Percentiles rank a stretch among this genome's conserved stretches.
These are phyloP conservation scores for Danielia oregonensis DNA, from an alignment of 805 yeast species.

Conservation along the genomic window DNA sequence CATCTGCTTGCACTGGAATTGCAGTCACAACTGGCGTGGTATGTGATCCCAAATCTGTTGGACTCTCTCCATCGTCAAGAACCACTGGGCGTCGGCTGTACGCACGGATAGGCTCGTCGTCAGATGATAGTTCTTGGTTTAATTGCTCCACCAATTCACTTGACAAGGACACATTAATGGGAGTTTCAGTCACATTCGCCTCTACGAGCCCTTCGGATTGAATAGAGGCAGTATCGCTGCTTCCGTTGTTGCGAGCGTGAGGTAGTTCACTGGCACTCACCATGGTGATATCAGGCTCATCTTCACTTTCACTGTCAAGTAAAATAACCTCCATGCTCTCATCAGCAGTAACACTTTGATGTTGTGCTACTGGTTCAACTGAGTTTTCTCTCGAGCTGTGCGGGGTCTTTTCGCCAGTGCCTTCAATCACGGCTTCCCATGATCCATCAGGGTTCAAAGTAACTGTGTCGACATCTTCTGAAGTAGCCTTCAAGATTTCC, in stretches of 20 bases:
- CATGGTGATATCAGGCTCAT: conserved; percentile 17
- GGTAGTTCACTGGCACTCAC: too few species aligned
- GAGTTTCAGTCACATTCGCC: too few species aligned
- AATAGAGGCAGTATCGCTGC: too few species aligned
- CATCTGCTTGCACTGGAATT: too few species aligned
- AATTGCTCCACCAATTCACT: too few species aligned
- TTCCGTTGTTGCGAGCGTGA: too few species aligned
- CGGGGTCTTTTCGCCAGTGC: conserved; percentile 1
- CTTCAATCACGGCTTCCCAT: conserved; percentile 48
- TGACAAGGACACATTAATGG: too few species aligned
- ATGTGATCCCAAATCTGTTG: too few species aligned
- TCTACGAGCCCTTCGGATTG: too few species aligned
- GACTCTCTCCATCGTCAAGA: neutral
- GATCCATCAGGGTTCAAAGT: conserved; percentile 67
- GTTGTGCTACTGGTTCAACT: conserved; percentile 2
- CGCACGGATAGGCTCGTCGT: neutral
- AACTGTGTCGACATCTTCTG: conserved; percentile 58
- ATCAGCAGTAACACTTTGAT: conserved; percentile 8
- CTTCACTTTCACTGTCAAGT: conserved; percentile 49
- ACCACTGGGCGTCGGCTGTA: neutral
- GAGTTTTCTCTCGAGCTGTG: neutral
- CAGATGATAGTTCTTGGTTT: too few species aligned
- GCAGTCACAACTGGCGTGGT: too few species aligned
- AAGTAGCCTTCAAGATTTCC: conserved; percentile 55
- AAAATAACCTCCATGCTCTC: conserved; percentile 43